These are phyloP conservation scores for Echinosophora koreensis DNA, from an alignment of 306 rosid species.

Conservation along the genomic window DNA sequence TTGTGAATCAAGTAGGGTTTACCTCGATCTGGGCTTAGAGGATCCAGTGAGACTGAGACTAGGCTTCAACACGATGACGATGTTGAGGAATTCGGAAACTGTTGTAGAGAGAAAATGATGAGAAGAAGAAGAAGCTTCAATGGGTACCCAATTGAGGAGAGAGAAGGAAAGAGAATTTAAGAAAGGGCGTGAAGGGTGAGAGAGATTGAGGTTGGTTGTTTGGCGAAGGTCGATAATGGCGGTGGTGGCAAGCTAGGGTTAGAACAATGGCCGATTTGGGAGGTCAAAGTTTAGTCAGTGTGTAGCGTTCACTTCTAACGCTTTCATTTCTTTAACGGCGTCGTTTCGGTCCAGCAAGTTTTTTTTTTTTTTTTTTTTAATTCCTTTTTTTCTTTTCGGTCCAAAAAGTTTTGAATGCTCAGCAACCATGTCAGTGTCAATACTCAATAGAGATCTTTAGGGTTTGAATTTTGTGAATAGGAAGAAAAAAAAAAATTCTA, in stretches of 20 bases:
- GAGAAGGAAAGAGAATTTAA: slow-evolving; percentile 16
- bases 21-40: slow-evolving; percentile 55
- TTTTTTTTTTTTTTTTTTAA: slow-evolving; percentile 48
- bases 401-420: too few species aligned
- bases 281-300: slow-evolving; percentile 43
- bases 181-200: neutral
- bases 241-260: slow-evolving; percentile 43
- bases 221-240: slow-evolving; percentile 19
- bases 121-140: neutral
- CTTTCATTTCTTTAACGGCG: slow-evolving; percentile 13
- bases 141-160: slow-evolving; percentile 5
- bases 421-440: too few species aligned
- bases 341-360: neutral
- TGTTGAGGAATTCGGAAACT: neutral
- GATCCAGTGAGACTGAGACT: slow-evolving; percentile 19
- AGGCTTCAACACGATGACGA: slow-evolving; percentile 14
- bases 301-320: slow-evolving; percentile 27
- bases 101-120: neutral
- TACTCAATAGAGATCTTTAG: too few species aligned
- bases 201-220: neutral
- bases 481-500: too few species aligned
- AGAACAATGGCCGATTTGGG: slow-evolving; percentile 30
- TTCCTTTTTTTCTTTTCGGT: slow-evolving; percentile 31
- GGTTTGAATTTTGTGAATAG: too few species aligned
- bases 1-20: slow-evolving; percentile 41